Base-by-base conservation (phyloP, 2,329 filamentous ascomycete species). In the Cryphonectria nitschkei region DNA sequence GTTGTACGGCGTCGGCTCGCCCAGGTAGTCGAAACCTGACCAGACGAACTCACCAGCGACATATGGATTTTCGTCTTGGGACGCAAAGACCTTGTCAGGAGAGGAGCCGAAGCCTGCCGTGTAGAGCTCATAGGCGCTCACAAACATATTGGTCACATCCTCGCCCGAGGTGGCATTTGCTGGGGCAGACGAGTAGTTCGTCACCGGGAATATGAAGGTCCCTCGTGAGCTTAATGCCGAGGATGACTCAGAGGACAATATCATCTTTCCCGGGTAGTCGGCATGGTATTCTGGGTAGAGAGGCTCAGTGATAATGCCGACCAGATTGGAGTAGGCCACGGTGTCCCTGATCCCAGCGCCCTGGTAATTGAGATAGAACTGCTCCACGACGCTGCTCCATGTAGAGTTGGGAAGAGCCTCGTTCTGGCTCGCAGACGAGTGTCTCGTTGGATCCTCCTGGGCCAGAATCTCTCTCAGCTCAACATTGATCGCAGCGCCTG, bases 351-450 rank as follows among this genome's bases (percentile, higher is more conserved):
- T 79, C 3, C 86, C 86, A 66, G 86, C 84, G 67, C 86, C 86
- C 74, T 88, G 86, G 76, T 88, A 89, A 77, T 88, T 88, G 6
- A 88, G 75, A 29, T 82, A 81, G n/a, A 84, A 76, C 60, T 88
- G 78, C 74, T 88, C 86, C 46, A 87, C 72, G 1, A 79, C 78
- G 0, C 75, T 71, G 2, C 83, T 77, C 43, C 87, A 80, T 0
- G 81, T 74, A 56, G 76, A 80, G 43, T 78, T 77, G 0, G 85
- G 79, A 2, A 76, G 74, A 4, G 85, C 86, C 13, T 74, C 75
- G 76, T 87, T 86, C 82, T 87, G 82, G 0, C 80, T 82, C 0
- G 81, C 78, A 0, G 85, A 87, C 0, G 78, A 75, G 1, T 78
- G 81, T 1, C 86, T 80, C 0, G 85, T 86, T 0, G 81, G 73